Conservation (phyloP, 2,329 filamentous ascomycete species). For the Neopestalotiopsis clavispora region DNA sequence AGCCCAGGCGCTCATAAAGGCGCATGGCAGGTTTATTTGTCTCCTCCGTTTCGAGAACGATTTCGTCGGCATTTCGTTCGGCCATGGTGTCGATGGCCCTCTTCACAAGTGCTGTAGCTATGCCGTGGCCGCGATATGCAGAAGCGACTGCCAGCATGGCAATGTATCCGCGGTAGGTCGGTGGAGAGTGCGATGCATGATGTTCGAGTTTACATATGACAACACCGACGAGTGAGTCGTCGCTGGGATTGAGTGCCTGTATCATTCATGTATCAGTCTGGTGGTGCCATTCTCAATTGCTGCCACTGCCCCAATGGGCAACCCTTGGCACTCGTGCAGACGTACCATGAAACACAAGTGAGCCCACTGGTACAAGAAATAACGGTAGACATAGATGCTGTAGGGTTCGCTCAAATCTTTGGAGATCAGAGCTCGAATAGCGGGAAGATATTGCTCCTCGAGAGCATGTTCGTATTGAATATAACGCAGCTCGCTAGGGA, state of each 20-base stretch:
- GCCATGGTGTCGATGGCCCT: constrained; percentile 92
- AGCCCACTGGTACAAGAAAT: constrained; percentile 97
- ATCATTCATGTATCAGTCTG: background rate
- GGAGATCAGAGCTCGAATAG: constrained; percentile 90
- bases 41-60: constrained; percentile 95
- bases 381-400: constrained; percentile 98
- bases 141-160: constrained; percentile 96
- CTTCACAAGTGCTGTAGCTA: constrained; percentile 87
- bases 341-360: constrained; percentile 93
- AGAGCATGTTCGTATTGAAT: constrained; percentile 66
- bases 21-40: constrained; percentile 89
- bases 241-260: constrained; percentile 64
- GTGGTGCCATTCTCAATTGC: background rate
- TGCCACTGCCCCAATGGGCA: background rate
- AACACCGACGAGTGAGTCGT: constrained; percentile 78
- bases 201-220: constrained; percentile 94
- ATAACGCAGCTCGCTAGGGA: constrained; percentile 58
- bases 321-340: background rate
- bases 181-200: constrained; percentile 79
- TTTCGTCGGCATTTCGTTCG: constrained; percentile 82
- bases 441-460: constrained; percentile 72
- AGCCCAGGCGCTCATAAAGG: constrained; percentile 90
- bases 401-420: constrained; percentile 98
- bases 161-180: constrained; percentile 86
- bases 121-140: constrained; percentile 79